These are phyloP conservation scores for Orbilia brochopaga DNA, from an alignment of 2,329 filamentous ascomycete species.

Conservation along the genomic window DNA sequence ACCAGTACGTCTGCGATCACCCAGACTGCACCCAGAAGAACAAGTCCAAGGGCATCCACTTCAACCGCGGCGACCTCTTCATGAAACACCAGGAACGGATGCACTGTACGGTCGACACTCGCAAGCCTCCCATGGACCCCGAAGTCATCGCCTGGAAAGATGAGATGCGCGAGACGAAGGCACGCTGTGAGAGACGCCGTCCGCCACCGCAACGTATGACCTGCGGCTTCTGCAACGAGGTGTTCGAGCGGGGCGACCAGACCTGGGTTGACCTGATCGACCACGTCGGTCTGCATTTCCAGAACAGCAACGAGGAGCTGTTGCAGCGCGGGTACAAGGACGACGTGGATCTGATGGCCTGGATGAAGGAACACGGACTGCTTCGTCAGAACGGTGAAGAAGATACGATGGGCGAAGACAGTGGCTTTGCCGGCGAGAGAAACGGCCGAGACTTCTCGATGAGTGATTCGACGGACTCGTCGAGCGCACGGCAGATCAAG, in stretches of 20 bases:
- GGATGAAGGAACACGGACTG: slow-evolving; percentile 39
- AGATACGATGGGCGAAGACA: slow-evolving; percentile 37
- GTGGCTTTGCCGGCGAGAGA: slow-evolving; percentile 17
- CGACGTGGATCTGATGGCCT: slow-evolving; percentile 34
- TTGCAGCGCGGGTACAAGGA: slow-evolving; percentile 29
- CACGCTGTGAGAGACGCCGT: slow-evolving; percentile 30
- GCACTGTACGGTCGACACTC: slow-evolving; percentile 66
- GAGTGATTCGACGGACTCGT: slow-evolving; percentile 38
- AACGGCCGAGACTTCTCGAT: slow-evolving; percentile 32
- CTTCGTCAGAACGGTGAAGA: slow-evolving; percentile 10
- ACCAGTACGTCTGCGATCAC: slow-evolving; percentile 78
- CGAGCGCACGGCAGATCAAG: slow-evolving; percentile 43
- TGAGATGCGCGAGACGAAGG: slow-evolving; percentile 31
- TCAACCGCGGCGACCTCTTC: slow-evolving; percentile 92
- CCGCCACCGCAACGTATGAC: slow-evolving; percentile 41
- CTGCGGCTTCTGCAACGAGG: slow-evolving; percentile 36
- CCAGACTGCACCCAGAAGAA: slow-evolving; percentile 47
- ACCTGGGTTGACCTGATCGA: slow-evolving; percentile 46
- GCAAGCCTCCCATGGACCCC: slow-evolving; percentile 11
- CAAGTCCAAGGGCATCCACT: slow-evolving; percentile 61
- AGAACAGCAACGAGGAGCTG: slow-evolving; percentile 14
- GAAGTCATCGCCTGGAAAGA: slow-evolving; percentile 37
- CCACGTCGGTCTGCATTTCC: slow-evolving; percentile 46
- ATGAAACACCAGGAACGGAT: slow-evolving; percentile 86
- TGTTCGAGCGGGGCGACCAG: slow-evolving; percentile 38